Conservation (phyloP, 169 alveolate genomes). For the Plasmodium coatneyi region DNA sequence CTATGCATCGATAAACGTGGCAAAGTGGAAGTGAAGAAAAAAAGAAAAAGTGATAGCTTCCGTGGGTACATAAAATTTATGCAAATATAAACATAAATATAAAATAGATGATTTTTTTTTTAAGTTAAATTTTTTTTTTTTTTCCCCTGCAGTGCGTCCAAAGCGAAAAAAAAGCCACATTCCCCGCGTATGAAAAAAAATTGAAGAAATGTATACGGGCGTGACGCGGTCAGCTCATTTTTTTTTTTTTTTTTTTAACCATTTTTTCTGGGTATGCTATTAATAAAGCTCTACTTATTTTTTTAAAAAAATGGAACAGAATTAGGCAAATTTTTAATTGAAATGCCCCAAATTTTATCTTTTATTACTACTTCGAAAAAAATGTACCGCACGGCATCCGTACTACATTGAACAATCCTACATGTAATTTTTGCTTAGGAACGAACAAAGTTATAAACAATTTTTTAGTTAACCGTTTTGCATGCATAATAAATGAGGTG, state of each 20-base stretch:
- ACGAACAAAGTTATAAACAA: background rate
- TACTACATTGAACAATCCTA: background rate
- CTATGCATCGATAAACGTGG: background rate
- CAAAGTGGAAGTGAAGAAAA: background rate
- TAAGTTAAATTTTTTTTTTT: background rate
- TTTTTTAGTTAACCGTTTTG: conserved; percentile 1
- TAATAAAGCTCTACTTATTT: background rate
- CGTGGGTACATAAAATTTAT: background rate
- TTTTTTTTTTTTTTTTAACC: background rate
- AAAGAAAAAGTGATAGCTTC: background rate
- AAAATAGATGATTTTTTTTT: background rate
- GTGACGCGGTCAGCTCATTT: background rate
- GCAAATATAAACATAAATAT: too few relatives aligned
- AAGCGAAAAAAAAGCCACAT: background rate
- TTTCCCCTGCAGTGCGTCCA: background rate
- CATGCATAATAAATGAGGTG: background rate
- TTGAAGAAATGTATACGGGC: background rate
- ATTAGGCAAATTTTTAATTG: background rate
- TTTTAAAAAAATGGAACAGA: background rate
- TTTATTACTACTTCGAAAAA: background rate
- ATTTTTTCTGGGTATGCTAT: background rate
- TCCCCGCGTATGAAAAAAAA: background rate
- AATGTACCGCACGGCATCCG: background rate
- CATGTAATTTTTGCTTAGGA: background rate
- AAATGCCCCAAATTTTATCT: background rate